Conservation (phyloP, 257 asterid genomes). For the Solanum pinnatisectum region DNA sequence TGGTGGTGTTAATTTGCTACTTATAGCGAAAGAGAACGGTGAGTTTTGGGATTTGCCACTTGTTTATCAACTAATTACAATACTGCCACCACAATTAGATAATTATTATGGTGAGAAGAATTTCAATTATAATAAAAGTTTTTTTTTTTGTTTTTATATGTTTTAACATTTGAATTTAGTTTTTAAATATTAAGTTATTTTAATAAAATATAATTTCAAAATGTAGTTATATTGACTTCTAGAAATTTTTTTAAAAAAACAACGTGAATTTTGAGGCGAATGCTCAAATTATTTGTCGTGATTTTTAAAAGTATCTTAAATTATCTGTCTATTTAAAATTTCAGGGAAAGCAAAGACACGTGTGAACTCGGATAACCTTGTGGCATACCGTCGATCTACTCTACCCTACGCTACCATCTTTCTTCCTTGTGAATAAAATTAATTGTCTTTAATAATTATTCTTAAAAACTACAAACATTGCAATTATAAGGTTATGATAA, state of each 20-base stretch:
- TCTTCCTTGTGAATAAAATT: too few species aligned
- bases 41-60: constrained; percentile 21
- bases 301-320: not conserved
- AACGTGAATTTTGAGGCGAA: fast-evolving
- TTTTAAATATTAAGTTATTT: not conserved
- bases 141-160: too few species aligned
- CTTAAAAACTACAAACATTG: too few species aligned
- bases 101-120: not conserved
- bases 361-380: too few species aligned
- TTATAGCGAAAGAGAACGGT: not conserved
- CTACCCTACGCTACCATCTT: too few species aligned
- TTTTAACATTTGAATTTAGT: too few species aligned
- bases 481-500: too few species aligned
- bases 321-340: too few species aligned
- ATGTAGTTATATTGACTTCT: not conserved
- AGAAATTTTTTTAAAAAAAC: not conserved
- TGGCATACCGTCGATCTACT: too few species aligned
- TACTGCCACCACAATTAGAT: constrained; percentile 14
- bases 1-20: not conserved
- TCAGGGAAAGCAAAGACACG: too few species aligned
- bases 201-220: not conserved
- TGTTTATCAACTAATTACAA: constrained; percentile 11
- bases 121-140: not conserved
- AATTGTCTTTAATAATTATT: too few species aligned
- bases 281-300: not conserved